Percentiles rank a stretch among this genome's conserved stretches.
phyloP scores from a whole-genome alignment of 1,284 basidiomycete genomes.

The Pseudozyma thailandica region DNA sequence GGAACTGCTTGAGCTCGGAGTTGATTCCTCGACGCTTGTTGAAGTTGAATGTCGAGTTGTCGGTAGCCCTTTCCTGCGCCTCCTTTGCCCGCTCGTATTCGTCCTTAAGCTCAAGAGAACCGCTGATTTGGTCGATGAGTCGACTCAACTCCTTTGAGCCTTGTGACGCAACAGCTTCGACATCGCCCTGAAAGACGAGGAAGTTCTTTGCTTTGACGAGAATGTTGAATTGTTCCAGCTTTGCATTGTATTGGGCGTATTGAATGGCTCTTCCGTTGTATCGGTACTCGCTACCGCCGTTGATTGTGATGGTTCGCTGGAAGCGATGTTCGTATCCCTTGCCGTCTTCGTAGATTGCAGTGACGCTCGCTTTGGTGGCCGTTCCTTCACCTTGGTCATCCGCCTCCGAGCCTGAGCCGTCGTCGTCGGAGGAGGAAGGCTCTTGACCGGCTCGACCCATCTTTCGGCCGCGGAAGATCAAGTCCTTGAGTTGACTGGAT shows the following conservation, averaged over 20 bases:
- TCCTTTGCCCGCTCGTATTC: conserved; percentile 91
- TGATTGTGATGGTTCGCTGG: conserved; percentile 83
- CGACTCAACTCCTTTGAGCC: conserved; percentile 87
- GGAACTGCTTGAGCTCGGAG: conserved; percentile 95
- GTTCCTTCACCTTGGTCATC: conserved; percentile 78
- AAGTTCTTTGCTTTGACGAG: conserved; percentile 99
- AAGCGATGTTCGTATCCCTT: conserved; percentile 86
- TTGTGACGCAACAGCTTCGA: conserved; percentile 96
- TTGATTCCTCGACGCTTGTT: conserved; percentile 90
- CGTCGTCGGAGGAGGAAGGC: conserved; percentile 63
- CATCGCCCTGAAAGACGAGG: conserved; percentile 96
- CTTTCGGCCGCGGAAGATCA: conserved; percentile 90
- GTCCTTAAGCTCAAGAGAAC: conserved; percentile 79
- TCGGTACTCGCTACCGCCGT: conserved; percentile 76
- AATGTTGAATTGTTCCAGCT: conserved; percentile 75
- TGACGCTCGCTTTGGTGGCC: conserved; percentile 91
- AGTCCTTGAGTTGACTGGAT: conserved; percentile 90
- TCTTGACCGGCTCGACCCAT: conserved; percentile 71
- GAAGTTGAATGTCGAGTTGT: conserved; percentile 92
- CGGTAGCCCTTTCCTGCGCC: conserved; percentile 87
- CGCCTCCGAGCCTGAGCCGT: conserved; percentile 63
- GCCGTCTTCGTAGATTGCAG: conserved; percentile 85
- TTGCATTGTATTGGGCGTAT: conserved; percentile 58
- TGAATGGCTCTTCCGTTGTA: conserved; percentile 59
- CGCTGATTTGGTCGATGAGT: conserved; percentile 90